These are phyloP conservation scores for Thelonectria blattea DNA, from an alignment of 2,329 filamentous ascomycete genomes.

Conservation along the genomic window DNA sequence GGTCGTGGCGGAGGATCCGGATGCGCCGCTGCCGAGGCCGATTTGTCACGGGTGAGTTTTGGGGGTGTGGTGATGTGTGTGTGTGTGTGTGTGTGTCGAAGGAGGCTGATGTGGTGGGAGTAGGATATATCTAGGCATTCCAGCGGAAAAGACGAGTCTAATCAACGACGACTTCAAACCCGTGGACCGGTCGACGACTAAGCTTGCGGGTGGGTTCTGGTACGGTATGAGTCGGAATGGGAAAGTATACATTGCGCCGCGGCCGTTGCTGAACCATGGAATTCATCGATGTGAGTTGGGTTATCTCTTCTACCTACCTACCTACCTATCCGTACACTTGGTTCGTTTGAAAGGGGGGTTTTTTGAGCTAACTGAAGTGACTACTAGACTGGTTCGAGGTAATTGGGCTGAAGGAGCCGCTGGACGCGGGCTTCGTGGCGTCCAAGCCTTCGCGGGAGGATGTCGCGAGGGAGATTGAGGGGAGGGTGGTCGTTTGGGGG, in stretches of 20 bases:
- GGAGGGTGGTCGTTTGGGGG: conserved; percentile 58
- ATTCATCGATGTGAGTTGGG: conserved; percentile 59
- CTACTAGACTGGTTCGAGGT: conserved; percentile 56
- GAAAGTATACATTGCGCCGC: conserved; percentile 52
- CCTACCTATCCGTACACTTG: too few species aligned
- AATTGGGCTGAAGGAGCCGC: conserved; percentile 51
- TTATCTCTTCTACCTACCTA: too few species aligned
- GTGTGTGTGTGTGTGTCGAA: too few species aligned
- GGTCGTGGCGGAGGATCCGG: conserved; percentile 54
- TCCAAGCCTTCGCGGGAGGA: conserved; percentile 50
- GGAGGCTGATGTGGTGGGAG: neutral
- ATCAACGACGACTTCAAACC: conserved; percentile 45
- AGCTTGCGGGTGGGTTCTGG: conserved; percentile 52
- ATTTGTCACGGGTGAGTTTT: conserved; percentile 51
- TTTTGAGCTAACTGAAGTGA: neutral
- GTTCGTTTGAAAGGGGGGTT: rapidly evolving
- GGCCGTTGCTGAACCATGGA: conserved; percentile 56
- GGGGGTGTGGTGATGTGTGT: too few species aligned
- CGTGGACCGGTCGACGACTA: conserved; percentile 35
- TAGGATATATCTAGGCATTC: conserved; percentile 37
- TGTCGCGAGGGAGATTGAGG: conserved; percentile 50
- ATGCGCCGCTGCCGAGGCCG: conserved; percentile 52
- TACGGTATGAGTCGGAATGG: conserved; percentile 51
- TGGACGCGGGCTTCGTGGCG: conserved; percentile 47
- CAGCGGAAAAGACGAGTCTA: conserved; percentile 25